phyloP scores from a whole-genome alignment of 106 monocot species.

The Posidonia australis region DNA sequence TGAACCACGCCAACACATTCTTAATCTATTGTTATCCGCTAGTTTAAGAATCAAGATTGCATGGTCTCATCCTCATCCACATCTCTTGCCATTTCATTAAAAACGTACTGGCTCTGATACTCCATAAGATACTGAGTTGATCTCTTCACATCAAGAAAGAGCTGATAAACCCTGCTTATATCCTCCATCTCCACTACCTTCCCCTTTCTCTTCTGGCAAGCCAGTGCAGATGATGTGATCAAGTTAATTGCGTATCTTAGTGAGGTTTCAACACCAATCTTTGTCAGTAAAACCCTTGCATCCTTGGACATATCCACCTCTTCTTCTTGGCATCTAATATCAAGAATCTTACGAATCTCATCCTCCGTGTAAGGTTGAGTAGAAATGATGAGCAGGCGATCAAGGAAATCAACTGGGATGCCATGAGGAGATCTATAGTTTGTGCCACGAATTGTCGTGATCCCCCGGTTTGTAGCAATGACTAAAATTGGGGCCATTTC shows the following conservation, averaged over 20 bases:
- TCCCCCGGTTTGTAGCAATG: conserved; percentile 59
- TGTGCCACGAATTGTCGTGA: conserved; percentile 84
- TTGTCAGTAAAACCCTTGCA: conserved; percentile 64
- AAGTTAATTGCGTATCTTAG: conserved; percentile 77
- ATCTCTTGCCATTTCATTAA: conserved; percentile 51
- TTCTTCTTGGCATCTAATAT: conserved; percentile 83
- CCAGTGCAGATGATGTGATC: conserved; percentile 73
- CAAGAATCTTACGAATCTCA: conserved; percentile 74
- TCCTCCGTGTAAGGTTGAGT: conserved; percentile 77
- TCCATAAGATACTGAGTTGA: conserved; percentile 92
- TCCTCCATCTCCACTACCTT: conserved; percentile 87
- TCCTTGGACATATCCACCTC: conserved; percentile 90
- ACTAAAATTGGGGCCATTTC: conserved; percentile 89
- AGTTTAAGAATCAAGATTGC: conserved; percentile 25
- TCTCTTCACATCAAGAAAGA: conserved; percentile 93
- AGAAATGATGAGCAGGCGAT: conserved; percentile 72
- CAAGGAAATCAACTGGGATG: conserved; percentile 89
- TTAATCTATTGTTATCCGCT: not conserved
- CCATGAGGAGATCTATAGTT: conserved; percentile 85
- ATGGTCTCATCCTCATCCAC: conserved; percentile 43
- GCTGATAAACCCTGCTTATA: conserved; percentile 69
- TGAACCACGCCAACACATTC: not conserved
- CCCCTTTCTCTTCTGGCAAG: conserved; percentile 75
- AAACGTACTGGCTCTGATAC: conserved; percentile 88
- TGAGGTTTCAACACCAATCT: conserved; percentile 81